Evolutionary conservation across 2,329 filamentous ascomycete genomes (phyloP), one percentile per base, ranked within the genome.

Genomic region (Berkeleyomyces basicola): DNA sequence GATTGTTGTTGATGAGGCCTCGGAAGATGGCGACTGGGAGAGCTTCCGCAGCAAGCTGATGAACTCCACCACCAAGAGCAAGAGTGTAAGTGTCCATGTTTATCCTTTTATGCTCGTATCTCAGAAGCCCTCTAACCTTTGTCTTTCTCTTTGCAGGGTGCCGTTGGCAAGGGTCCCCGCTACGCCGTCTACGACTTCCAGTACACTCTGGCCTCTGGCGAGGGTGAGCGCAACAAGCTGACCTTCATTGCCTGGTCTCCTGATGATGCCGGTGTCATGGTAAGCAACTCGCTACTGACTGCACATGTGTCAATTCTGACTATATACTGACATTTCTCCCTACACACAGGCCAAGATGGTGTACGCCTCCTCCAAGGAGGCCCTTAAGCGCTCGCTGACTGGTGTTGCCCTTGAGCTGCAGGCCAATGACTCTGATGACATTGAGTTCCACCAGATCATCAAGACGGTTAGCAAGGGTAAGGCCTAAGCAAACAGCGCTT

Each of bases 291-390:
- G 16, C 37, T 31, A 7, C 14, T 14, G 23, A 4, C 43, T 23
- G 42, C 33, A 16, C 59, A n/a, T 2, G n/a, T 37, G 43, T n/a
- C 10, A 7, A 16, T 58, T 7, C n/a, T 53, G 33, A 5, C 9
- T 39, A 4, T 3, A 61, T 51, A 31, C 43, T 61, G 40, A 61
- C 44, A 43, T 51, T 46, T 58, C 39, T 39, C 67, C 57, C 23
- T 39, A 16, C n/a, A 42, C 55, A 64, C 68, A 90, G 88, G 81
- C 86, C 75, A 90, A 90, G 81, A 93, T 93, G 88, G 81, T 90
- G 74, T 93, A 92, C 80, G 87, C 88, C 70, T 88, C 88, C 61
- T 93, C 88, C 75, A 93, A 92, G 79, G 87, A 91, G 70, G 86
- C 87, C 65, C 81, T 93, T 68, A 92, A 90, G 82, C 85, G 85